Evolutionary conservation across 2,329 filamentous ascomycete species (phyloP), one percentile per base, ranked within the genome.

Genomic region (Pseudogymnoascus sp.): DNA sequence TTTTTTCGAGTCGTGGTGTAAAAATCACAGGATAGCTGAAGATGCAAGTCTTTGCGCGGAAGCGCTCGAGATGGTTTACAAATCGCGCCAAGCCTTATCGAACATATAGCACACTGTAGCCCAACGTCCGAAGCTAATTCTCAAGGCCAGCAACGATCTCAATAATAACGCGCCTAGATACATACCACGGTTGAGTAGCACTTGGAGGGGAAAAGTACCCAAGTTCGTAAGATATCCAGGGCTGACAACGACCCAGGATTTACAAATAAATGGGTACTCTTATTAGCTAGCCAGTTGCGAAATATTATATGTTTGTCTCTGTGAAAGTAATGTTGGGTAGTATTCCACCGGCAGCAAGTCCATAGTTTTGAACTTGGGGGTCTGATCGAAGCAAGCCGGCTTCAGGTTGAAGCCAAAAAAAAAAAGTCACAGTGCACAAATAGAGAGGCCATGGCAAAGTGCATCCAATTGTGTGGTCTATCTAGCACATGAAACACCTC

Each of bases 81-180:
- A 33, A 55, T 55, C 45, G 25, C 45, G 45, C 45, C 45, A 55
- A 55, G 25, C 45, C 45, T 55, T 30, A 55, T 55, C n/a, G 45
- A 19, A 30, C 45, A 19, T 30, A 12, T 4, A 33, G 25, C 45
- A 55, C 45, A 55, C n/a, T 4, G 9, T 55, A 11, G 45, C 25
- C 45, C 45, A 55, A 11, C n/a, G n/a, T 33, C 45, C n/a, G 12
- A 55, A 33, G 12, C 3, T 8, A 33, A 55, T 11, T 16, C 7
- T 19, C n/a, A 19, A 25, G 41, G 1, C 11, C 6, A 25, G 14
- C 45, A 55, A 55, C n/a, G n/a, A n/a, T n/a, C n/a, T 12, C 25
- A 30, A 33, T 19, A 55, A 33, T 12, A 55, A 16, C 12, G 9
- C 23, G 1, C 16, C 3, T 52, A 16, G 7, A 52, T 28, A 52